These are phyloP conservation scores for Trifolium dubium DNA, from an alignment of 306 rosid species.

Conservation along the genomic window DNA sequence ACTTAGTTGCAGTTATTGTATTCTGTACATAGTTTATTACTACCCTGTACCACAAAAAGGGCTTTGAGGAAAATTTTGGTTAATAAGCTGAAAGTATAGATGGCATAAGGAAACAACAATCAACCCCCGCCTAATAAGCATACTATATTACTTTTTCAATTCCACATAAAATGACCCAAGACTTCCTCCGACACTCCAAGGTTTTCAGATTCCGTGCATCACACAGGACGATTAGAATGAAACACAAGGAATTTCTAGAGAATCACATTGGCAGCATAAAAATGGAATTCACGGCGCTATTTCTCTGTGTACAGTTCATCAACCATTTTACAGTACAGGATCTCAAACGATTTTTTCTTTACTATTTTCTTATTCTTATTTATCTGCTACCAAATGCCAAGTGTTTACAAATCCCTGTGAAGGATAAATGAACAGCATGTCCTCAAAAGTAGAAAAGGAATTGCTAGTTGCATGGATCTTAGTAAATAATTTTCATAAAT, in stretches of 20 bases:
- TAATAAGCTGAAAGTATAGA: background rate
- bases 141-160: constrained; percentile 9
- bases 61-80: background rate
- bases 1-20: background rate
- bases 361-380: constrained; percentile 14
- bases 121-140: background rate
- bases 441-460: constrained; percentile 40
- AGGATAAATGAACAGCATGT: constrained; percentile 21
- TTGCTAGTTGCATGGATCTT: constrained; percentile 16
- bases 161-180: constrained; percentile 12
- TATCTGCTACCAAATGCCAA: constrained; percentile 12
- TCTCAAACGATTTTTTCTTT: constrained; percentile 8
- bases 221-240: constrained; percentile 4
- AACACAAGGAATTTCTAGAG: constrained; percentile 24
- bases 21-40: background rate
- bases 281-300: constrained; percentile 6
- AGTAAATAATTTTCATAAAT: constrained; percentile 29
- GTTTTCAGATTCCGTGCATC: background rate
- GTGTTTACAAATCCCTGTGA: constrained; percentile 2
- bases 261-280: constrained; percentile 28
- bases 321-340: constrained; percentile 1
- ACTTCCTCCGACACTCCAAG: background rate
- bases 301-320: constrained; percentile 27
- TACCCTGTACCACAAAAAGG: background rate
- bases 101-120: constrained; percentile 6